Conservation (phyloP, 2,329 filamentous ascomycete species). For the Alternaria triticina region DNA sequence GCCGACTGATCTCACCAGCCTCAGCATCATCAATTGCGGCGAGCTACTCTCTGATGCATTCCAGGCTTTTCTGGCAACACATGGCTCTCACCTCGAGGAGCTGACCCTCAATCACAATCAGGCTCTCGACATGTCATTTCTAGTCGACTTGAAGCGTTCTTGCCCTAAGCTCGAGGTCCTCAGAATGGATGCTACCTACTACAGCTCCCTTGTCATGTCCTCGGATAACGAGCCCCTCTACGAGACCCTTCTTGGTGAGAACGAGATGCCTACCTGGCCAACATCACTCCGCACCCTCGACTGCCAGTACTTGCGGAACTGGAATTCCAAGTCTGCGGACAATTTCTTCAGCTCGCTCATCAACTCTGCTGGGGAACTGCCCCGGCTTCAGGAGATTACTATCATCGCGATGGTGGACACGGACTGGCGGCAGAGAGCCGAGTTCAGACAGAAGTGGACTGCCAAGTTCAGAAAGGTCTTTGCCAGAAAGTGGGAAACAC, state of each 20-base stretch:
- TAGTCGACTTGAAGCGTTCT: conserved; percentile 67
- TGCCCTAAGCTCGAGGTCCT: conserved; percentile 76
- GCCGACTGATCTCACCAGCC: conserved; percentile 67
- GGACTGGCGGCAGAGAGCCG: conserved; percentile 78
- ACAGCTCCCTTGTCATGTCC: conserved; percentile 70
- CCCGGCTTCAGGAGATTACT: conserved; percentile 70
- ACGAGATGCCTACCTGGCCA: conserved; percentile 81
- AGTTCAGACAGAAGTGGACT: conserved; percentile 80
- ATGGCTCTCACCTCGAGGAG: conserved; percentile 70
- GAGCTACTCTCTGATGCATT: conserved; percentile 73
- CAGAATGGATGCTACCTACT: conserved; percentile 80
- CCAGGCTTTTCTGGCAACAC: conserved; percentile 67
- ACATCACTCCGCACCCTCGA: conserved; percentile 72
- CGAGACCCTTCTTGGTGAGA: conserved; percentile 65
- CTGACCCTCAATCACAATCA: conserved; percentile 81
- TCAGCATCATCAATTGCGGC: conserved; percentile 82
- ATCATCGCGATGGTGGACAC: conserved; percentile 77
- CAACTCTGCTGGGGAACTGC: conserved; percentile 70
- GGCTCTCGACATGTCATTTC: conserved; percentile 76
- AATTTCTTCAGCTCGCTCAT: conserved; percentile 81
- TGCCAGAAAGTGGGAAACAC: conserved; percentile 57
- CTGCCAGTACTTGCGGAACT: conserved; percentile 78
- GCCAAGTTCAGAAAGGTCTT: conserved; percentile 73
- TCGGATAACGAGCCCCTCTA: conserved; percentile 79
- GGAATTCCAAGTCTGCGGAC: conserved; percentile 71